Evolutionary conservation across 371 early-diverging fungal genomes (phyloP).

Genomic region (Dinochytrium kinnereticum): DNA sequence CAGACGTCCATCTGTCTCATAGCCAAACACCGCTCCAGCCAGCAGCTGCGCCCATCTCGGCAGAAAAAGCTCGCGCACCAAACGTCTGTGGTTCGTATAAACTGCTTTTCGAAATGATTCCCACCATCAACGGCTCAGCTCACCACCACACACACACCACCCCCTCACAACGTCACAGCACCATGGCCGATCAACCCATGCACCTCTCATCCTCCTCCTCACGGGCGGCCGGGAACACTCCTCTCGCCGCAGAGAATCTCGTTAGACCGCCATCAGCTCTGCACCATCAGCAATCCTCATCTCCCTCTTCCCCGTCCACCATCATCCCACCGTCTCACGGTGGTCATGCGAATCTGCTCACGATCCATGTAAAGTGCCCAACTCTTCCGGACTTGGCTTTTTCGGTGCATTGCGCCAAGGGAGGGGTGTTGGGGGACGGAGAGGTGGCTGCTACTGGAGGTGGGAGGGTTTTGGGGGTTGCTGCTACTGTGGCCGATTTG

Average conservation of each 20-base stretch:
- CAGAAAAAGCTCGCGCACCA: too few species aligned
- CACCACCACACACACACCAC: too few species aligned
- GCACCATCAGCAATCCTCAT: too few species aligned
- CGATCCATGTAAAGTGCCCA: conserved; percentile 23
- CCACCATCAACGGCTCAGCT: too few species aligned
- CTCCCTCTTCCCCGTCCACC: not conserved
- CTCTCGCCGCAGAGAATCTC: not conserved
- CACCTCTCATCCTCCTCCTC: not conserved
- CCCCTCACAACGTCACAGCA: too few species aligned
- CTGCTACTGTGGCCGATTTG: conserved; percentile 19
- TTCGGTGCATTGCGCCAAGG: conserved; percentile 1
- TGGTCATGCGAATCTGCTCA: not conserved
- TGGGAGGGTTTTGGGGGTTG: not conserved
- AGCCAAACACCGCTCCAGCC: too few species aligned
- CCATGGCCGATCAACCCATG: not conserved
- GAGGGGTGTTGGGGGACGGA: not conserved
- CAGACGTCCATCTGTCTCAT: too few species aligned
- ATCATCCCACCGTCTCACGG: not conserved
- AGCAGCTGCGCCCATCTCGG: too few species aligned
- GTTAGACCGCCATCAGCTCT: not conserved
- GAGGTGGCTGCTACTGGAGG: not conserved
- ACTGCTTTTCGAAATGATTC: too few species aligned
- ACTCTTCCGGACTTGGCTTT: conserved; percentile 26
- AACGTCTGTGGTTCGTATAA: too few species aligned
- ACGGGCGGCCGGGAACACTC: not conserved